These are phyloP conservation scores for Clonostachys rosea DNA, from an alignment of 2,329 filamentous ascomycete species.

Conservation along the genomic window DNA sequence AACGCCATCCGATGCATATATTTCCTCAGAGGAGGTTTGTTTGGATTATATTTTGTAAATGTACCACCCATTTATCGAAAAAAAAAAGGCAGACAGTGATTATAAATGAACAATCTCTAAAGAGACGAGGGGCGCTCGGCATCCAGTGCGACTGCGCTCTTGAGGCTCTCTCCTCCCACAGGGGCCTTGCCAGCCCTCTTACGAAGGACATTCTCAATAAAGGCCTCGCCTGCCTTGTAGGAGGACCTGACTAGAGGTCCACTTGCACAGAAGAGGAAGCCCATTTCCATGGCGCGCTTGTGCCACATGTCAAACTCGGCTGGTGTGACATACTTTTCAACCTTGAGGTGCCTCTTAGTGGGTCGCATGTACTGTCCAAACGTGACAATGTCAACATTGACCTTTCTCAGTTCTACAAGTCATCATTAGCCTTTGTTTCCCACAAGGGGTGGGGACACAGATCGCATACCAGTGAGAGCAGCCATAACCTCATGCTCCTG, in stretches of 20 bases:
- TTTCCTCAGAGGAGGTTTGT: background rate
- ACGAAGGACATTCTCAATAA: constrained; percentile 96
- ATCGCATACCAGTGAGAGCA: constrained; percentile 59
- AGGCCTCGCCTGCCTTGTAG: constrained; percentile 97
- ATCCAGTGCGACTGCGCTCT: constrained; percentile 32
- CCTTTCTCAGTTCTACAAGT: constrained; percentile 64
- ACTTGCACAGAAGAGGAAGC: constrained; percentile 93
- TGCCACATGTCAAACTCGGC: constrained; percentile 90
- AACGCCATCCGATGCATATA: constrained; percentile 1
- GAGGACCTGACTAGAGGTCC: constrained; percentile 90
- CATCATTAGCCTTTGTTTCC: background rate
- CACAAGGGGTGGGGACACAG: background rate
- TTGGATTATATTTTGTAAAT: background rate
- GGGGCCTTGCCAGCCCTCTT: constrained; percentile 58
- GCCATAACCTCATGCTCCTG: constrained; percentile 81
- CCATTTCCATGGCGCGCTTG: constrained; percentile 84
- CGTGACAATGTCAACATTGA: constrained; percentile 88
- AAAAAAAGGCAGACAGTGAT: background rate
- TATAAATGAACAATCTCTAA: background rate
- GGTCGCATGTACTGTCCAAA: constrained; percentile 99
- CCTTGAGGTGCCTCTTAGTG: constrained; percentile 95
- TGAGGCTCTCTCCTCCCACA: constrained; percentile 21
- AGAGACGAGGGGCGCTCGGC: constrained; percentile 10
- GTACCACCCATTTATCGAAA: background rate
- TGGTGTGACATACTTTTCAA: constrained; percentile 91